These are phyloP conservation scores for Drechslera avenae DNA, from an alignment of 2,329 filamentous ascomycete genomes.

Conservation along the genomic window DNA sequence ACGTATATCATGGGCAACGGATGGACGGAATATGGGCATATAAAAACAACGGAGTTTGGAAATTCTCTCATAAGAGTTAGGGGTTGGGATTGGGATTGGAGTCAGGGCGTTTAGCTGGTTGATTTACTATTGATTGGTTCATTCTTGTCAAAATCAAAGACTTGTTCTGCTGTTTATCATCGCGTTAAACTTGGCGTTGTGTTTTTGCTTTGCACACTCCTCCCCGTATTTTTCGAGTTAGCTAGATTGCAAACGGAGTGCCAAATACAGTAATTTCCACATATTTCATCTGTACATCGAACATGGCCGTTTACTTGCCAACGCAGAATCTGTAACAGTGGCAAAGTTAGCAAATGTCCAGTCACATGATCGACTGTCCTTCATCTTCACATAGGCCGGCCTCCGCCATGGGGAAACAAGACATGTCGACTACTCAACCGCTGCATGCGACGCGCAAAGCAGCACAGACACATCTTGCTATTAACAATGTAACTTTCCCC, in stretches of 20 bases:
- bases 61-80: no score
- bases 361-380: not conserved
- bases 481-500: conserved; percentile 29
- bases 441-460: conserved; percentile 8
- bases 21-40: not conserved
- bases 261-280: no score
- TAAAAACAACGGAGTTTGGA: no score
- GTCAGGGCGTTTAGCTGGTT: no score
- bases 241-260: no score
- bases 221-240: not conserved
- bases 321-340: conserved; percentile 29
- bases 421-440: not conserved
- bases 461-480: conserved; percentile 15
- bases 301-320: conserved; percentile 20
- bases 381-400: conserved; percentile 12
- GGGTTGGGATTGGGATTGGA: no score
- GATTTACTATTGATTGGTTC: no score
- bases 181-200: no score
- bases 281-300: not conserved
- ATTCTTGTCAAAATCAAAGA: no score
- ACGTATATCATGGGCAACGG: not conserved
- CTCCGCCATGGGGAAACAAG: conserved; percentile 1
- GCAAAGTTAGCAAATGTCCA: conserved; percentile 7
- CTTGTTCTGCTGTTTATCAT: no score
- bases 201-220: not conserved